Evolutionary conservation across 108 stramenopile species (phyloP), one percentile per base, ranked within the genome.

Genomic region (Nitzschia sp.): DNA sequence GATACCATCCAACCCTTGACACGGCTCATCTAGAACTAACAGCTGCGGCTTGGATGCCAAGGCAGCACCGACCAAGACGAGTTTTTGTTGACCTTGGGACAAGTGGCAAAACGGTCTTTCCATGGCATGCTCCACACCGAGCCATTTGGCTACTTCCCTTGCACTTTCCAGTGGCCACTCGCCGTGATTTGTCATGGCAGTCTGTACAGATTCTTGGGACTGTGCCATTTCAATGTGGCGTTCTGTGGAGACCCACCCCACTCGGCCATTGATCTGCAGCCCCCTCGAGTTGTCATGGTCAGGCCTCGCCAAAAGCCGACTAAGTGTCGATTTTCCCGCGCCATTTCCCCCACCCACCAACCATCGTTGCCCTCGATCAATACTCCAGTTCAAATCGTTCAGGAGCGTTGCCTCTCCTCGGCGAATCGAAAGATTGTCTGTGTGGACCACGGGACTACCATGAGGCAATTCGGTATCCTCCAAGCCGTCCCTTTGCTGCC

Each of bases 61-160:
- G 28, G 89, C 80, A 8, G 81, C 68, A 2, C 81, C 86, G 35
- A 93, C 67, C 35, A 93, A 80, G 1, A 84, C 70, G n/a, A 93
- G 19, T 55, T 89, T 89, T 78, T 93, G 92, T 64, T 93, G 64
- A 46, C 92, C 92, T 61, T 93, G 92, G n/a, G 87, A 88, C 24
- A 93, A 74, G 1, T 63, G 47, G 21, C 65, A 47, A 60, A 93
- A 91, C 25, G 70, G 75, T 38, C 76, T 64, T 18, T 63, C 63
- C 34, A 51, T 80, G 59, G 51, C 60, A 49, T 36, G 66, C 19
- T 67, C 65, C 19, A 72, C 46, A 23, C 53, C 74, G 1, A 74
- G 15, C 58, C 64, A 67, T 0, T 23, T n/a, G 2, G 64, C 58
- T 32, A 71, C n/a, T 26, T 26, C 56, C 27, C 49, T 54, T 0